Percentiles rank a stretch among this genome's conserved stretches.
These are phyloP conservation scores for Wickerhamiella kurtzmanii DNA, from an alignment of 805 yeast species.

Conservation along the genomic window DNA sequence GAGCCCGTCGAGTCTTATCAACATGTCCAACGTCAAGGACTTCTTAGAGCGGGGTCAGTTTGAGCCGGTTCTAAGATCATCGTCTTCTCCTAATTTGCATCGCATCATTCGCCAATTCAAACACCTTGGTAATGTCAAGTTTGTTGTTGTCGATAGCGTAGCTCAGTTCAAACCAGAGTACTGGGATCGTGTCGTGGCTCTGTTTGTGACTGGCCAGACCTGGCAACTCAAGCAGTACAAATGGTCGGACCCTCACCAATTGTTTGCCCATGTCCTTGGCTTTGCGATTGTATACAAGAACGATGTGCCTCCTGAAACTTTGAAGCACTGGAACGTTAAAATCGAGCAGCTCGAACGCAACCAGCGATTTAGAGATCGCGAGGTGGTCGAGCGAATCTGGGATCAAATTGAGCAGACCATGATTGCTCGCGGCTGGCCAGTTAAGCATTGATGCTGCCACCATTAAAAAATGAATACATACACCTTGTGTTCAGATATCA, in stretches of 20 bases:
- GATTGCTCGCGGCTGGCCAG: conserved; percentile 46
- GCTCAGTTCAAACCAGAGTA: conserved; percentile 88
- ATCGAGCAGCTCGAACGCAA: conserved; percentile 65
- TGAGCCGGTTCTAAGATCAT: conserved; percentile 35
- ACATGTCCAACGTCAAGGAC: conserved; percentile 49
- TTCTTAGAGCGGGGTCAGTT: conserved; percentile 62
- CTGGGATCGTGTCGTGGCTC: conserved; percentile 95
- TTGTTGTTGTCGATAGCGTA: conserved; percentile 76
- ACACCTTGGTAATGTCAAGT: conserved; percentile 45
- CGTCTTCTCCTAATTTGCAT: conserved; percentile 28
- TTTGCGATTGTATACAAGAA: conserved; percentile 63
- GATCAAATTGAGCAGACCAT: conserved; percentile 62
- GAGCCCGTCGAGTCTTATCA: conserved; percentile 58
- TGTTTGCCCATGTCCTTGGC: conserved; percentile 78
- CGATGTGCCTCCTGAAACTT: conserved; percentile 62
- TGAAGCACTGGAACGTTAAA: conserved; percentile 81
- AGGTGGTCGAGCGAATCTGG: conserved; percentile 79
- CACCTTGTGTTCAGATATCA: too few species aligned
- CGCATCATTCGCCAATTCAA: conserved; percentile 45
- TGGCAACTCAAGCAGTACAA: conserved; percentile 93
- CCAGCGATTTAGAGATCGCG: conserved; percentile 77
- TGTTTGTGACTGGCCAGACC: conserved; percentile 90
- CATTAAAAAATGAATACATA: too few species aligned
- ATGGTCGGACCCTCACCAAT: conserved; percentile 61
- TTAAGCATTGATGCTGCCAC: background rate